Conservation (phyloP, 257 asterid species). For the Fraxinus pennsylvanica region DNA sequence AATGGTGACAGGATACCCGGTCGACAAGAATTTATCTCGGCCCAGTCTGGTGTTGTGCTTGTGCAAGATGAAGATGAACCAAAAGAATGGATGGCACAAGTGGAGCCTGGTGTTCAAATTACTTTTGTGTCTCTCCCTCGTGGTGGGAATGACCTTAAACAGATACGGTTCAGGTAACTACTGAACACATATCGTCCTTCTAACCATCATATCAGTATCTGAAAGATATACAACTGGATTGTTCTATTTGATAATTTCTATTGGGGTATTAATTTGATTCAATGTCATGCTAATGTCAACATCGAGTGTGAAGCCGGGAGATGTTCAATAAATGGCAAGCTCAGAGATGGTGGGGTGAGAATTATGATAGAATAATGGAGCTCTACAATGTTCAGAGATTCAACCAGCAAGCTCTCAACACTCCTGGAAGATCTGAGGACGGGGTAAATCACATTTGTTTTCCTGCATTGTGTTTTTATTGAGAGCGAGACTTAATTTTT, state of each 20-base stretch:
- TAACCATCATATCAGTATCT: neutral
- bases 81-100: conserved; percentile 87
- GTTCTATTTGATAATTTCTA: neutral
- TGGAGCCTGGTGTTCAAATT: conserved; percentile 91
- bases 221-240: neutral
- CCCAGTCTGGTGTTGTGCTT: conserved; percentile 51
- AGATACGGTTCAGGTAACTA: conserved; percentile 79
- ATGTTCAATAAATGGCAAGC: neutral
- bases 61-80: conserved; percentile 60
- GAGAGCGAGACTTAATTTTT: neutral
- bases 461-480: neutral
- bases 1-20: conserved; percentile 39
- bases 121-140: conserved; percentile 77
- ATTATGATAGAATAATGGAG: neutral
- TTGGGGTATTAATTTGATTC: neutral
- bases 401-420: neutral
- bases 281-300: conserved; percentile 19
- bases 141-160: conserved; percentile 85
- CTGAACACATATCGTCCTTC: neutral
- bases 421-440: neutral
- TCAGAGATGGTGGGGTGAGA: neutral
- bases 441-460: neutral
- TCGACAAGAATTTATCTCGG: conserved; percentile 44
- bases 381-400: neutral
- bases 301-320: conserved; percentile 5